These are phyloP conservation scores for Epichloe hybrida DNA, from an alignment of 2,329 filamentous ascomycete genomes.

Conservation along the genomic window DNA sequence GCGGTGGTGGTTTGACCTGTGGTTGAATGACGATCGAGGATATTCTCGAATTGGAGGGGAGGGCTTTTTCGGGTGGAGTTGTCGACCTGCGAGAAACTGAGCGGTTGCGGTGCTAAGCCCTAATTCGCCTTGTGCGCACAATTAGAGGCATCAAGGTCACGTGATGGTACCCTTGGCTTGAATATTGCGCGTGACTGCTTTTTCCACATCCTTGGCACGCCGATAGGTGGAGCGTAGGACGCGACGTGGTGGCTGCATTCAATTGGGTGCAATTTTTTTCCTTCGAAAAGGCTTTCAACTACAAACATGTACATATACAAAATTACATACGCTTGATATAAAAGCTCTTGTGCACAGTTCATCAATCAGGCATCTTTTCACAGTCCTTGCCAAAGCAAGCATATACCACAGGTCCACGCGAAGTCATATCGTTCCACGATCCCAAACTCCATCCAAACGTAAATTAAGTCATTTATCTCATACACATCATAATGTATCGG, in stretches of 20 bases:
- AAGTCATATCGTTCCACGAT: neutral
- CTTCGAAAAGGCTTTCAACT: too few relatives aligned
- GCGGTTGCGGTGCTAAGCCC: slow-evolving; percentile 15
- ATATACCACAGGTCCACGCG: neutral
- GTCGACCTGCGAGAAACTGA: slow-evolving; percentile 12
- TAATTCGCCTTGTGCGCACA: slow-evolving; percentile 17
- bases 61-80: slow-evolving; percentile 25
- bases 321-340: too few relatives aligned
- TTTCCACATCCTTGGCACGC: too few relatives aligned
- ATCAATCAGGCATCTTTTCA: slow-evolving; percentile 7
- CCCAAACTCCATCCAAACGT: slow-evolving; percentile 8
- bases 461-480: neutral
- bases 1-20: slow-evolving; percentile 30
- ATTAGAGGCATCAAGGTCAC: slow-evolving; percentile 13
- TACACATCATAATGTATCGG: neutral
- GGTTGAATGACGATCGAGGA: slow-evolving; percentile 23
- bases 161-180: slow-evolving; percentile 16
- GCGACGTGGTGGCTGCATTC: too few relatives aligned
- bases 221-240: too few relatives aligned
- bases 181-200: neutral
- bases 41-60: slow-evolving; percentile 19
- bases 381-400: neutral
- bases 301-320: too few relatives aligned
- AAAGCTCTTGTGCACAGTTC: neutral
- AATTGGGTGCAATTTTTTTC: too few relatives aligned